Conservation (phyloP, 805 yeast species). For the Hermanozyma aechmeae region DNA sequence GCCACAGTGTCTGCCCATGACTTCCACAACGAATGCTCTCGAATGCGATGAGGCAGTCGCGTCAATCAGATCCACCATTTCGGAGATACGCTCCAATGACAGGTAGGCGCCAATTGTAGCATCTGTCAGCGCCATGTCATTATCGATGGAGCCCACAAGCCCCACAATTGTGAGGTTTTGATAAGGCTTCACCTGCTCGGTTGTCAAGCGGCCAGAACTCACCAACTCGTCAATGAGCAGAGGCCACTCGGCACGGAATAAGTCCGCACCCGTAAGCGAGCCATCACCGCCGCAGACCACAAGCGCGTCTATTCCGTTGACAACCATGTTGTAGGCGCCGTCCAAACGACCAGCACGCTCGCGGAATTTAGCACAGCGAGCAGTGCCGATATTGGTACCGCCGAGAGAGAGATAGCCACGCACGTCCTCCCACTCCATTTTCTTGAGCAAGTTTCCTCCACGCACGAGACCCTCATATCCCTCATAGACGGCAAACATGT, state of each 20-base stretch:
- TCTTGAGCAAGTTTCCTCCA: slow-evolving; percentile 71
- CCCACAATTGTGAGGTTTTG: slow-evolving; percentile 81
- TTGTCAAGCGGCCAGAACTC: slow-evolving; percentile 44
- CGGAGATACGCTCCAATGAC: slow-evolving; percentile 85
- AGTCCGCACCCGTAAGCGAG: slow-evolving; percentile 93
- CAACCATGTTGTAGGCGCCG: slow-evolving; percentile 79
- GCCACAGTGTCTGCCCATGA: slow-evolving; percentile 99
- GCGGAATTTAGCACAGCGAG: slow-evolving; percentile 78
- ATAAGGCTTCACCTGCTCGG: slow-evolving; percentile 51
- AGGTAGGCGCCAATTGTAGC: slow-evolving; percentile 96
- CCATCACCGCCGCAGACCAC: slow-evolving; percentile 99
- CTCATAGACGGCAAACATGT: slow-evolving; percentile 84
- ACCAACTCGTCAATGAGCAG: slow-evolving; percentile 67
- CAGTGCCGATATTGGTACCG: slow-evolving; percentile 95
- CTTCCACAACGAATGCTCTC: slow-evolving; percentile 95
- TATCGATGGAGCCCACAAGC: slow-evolving; percentile 93
- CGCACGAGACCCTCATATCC: slow-evolving; percentile 90
- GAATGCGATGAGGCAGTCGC: slow-evolving; percentile 97
- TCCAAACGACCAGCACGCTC: slow-evolving; percentile 76
- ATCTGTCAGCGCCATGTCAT: slow-evolving; percentile 96
- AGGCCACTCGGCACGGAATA: slow-evolving; percentile 94
- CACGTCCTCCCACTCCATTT: slow-evolving; percentile 89
- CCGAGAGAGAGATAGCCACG: slow-evolving; percentile 90
- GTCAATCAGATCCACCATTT: slow-evolving; percentile 91
- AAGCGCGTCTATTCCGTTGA: slow-evolving; percentile 85